Conservation (phyloP, 2,329 filamentous ascomycete genomes). For the Colletotrichum sp. region DNA sequence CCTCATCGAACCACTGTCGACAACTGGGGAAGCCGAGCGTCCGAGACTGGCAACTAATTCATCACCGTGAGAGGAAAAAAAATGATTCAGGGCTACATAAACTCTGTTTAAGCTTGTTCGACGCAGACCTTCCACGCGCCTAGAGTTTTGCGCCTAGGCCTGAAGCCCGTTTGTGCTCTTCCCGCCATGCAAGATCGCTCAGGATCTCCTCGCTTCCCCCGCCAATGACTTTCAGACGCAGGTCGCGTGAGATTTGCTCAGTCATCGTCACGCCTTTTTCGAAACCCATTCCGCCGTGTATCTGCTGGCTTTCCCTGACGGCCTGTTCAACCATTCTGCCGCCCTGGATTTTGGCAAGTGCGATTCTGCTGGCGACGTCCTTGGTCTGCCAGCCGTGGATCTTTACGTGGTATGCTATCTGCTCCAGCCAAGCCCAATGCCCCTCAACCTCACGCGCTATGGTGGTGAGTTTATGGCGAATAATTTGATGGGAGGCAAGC, state of each 20-base stretch:
- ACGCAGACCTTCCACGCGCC: background rate
- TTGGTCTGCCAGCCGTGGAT: conserved; percentile 29
- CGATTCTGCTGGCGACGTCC: conserved; percentile 35
- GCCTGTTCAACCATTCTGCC: conserved; percentile 54
- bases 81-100: background rate
- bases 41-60: background rate
- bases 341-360: conserved; percentile 51
- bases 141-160: conserved; percentile 5
- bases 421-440: conserved; percentile 66
- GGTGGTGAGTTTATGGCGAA: conserved; percentile 64
- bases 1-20: background rate
- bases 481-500: conserved; percentile 63
- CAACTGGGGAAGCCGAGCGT: background rate
- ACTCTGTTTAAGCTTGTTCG: background rate
- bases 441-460: conserved; percentile 65
- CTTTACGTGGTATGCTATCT: conserved; percentile 59
- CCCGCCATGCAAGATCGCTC: conserved; percentile 54
- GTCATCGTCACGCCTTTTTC: conserved; percentile 52
- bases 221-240: conserved; percentile 57
- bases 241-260: conserved; percentile 59
- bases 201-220: conserved; percentile 63
- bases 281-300: conserved; percentile 59
- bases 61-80: background rate
- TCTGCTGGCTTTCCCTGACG: conserved; percentile 57
- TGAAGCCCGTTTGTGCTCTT: conserved; percentile 36